phyloP scores from a whole-genome alignment of 371 early-diverging fungal genomes.

The Paraphysoderma sedebokerense region DNA sequence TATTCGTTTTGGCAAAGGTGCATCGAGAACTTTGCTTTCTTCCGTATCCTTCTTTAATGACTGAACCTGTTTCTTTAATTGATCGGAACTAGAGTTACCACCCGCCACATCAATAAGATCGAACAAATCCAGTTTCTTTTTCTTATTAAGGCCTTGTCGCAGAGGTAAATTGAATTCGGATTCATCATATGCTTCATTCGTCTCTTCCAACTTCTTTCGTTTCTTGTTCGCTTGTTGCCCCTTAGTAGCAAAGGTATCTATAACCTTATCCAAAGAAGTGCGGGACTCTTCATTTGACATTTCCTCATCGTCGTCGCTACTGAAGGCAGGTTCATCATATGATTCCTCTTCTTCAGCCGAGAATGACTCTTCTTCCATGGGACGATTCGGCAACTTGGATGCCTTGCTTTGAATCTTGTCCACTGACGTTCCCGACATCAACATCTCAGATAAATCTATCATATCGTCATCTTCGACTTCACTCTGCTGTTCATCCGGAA shows the following conservation, averaged over 20 bases:
- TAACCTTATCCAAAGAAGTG: slow-evolving; percentile 12
- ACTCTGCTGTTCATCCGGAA: slow-evolving; percentile 5
- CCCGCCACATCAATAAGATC: slow-evolving; percentile 51
- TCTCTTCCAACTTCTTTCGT: slow-evolving; percentile 30
- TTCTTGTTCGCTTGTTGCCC: slow-evolving; percentile 16
- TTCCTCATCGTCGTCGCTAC: slow-evolving; percentile 19
- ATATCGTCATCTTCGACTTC: slow-evolving; percentile 23
- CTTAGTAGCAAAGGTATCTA: background rate
- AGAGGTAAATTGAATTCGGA: slow-evolving; percentile 54
- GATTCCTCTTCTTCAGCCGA: slow-evolving; percentile 13
- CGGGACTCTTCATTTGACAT: slow-evolving; percentile 12
- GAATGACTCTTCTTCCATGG: background rate
- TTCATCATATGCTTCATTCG: slow-evolving; percentile 54
- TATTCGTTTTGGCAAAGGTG: slow-evolving; percentile 62
- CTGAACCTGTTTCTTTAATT: slow-evolving; percentile 40
- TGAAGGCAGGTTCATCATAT: slow-evolving; percentile 16
- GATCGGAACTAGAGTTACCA: slow-evolving; percentile 35
- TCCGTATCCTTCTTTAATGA: slow-evolving; percentile 28
- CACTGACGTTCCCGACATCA: slow-evolving; percentile 6
- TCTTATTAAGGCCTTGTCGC: slow-evolving; percentile 10
- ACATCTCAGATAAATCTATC: slow-evolving; percentile 41
- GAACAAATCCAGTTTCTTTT: slow-evolving; percentile 45
- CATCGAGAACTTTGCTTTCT: slow-evolving; percentile 37
- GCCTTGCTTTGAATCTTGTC: background rate
- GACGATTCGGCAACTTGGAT: slow-evolving; percentile 1